A percentile compares a stretch with the other conserved stretches of the same genome.
Conservation (phyloP, 2,329 filamentous ascomycete species). For the Cladosporium sp. region DNA sequence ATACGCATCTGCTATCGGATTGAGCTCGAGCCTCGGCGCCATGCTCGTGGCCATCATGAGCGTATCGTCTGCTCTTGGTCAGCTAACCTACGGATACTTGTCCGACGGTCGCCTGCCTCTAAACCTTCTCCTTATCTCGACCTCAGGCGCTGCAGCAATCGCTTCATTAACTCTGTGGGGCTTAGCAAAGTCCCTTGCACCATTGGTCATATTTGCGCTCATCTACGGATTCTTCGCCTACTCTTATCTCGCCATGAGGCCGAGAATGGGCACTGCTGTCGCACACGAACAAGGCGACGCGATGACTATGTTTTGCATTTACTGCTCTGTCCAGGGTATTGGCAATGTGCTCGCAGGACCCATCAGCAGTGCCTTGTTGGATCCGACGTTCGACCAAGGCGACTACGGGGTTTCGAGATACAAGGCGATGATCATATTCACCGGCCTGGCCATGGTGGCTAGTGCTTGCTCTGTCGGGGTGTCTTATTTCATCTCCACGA, state of each 20-base stretch:
- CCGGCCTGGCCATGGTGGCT: neutral
- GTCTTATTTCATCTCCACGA: neutral
- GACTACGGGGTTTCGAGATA: neutral
- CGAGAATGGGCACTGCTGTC: neutral
- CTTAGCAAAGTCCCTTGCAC: constrained; percentile 33
- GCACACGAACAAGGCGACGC: neutral
- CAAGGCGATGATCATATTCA: neutral
- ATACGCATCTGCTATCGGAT: constrained; percentile 37
- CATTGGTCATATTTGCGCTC: constrained; percentile 42
- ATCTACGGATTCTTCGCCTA: constrained; percentile 50
- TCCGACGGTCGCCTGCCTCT: neutral
- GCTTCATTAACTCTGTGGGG: neutral
- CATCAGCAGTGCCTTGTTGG: neutral
- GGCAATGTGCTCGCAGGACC: neutral
- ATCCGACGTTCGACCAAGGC: neutral
- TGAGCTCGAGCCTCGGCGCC: constrained; percentile 31
- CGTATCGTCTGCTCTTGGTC: constrained; percentile 41
- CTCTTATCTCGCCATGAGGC: constrained; percentile 41
- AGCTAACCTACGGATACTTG: constrained; percentile 39
- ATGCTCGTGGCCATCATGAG: constrained; percentile 43
- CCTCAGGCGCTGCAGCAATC: neutral
- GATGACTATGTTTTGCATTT: neutral
- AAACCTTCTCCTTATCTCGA: neutral
- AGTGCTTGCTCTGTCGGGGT: neutral
- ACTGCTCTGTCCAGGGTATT: neutral